Base-by-base conservation (phyloP, 2,329 filamentous ascomycete species). In the Macrophomina tecta region DNA sequence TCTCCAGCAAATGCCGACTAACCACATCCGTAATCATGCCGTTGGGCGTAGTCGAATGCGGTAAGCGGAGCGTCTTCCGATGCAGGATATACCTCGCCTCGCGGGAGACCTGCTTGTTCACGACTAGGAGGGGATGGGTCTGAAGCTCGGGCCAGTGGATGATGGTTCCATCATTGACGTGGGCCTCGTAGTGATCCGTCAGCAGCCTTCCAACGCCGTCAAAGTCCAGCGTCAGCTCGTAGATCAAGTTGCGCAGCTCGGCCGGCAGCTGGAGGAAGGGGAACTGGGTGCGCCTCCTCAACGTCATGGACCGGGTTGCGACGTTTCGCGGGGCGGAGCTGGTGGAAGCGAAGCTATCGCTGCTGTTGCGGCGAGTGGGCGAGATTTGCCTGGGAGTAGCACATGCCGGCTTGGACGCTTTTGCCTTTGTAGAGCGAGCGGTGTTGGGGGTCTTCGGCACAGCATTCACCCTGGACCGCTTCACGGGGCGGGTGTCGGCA, bases 201-300 rank as follows among this genome's bases (percentile, higher is more conserved):
- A 68, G 56, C 7, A 51, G 49, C 40, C 45, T 34, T 9, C 23
- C 45, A 30, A 64, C 52, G 11, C 67, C 67, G 8, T 68, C 38
- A 46, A 68, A 68, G 58, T 40, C 58, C 40, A 68, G 51, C 9
- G 34, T 16, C 12, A 18, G 4, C 5, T 36, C 51, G 65, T 68
- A 68, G 32, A 68, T 28, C 32, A 64, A 16, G 45, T 67, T 63
- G 32, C 67, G 67, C 28, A 68, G 16, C 45, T 68, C 67, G 28
- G 65, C 64, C 12, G 64, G 64, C 12, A 68, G 55, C 32, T 32
- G 16, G 8, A 67, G 65, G 38, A 68, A 67, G 5, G 56, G 51
- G 48, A 67, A 68, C 9, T 49, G 28, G 2, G 56, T 51, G 40
- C 64, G 67, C 51, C 28, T 61, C n/a, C n/a, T 53, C 38, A 56